Conservation (phyloP, 805 yeast species). For the Candida vaughaniae region DNA sequence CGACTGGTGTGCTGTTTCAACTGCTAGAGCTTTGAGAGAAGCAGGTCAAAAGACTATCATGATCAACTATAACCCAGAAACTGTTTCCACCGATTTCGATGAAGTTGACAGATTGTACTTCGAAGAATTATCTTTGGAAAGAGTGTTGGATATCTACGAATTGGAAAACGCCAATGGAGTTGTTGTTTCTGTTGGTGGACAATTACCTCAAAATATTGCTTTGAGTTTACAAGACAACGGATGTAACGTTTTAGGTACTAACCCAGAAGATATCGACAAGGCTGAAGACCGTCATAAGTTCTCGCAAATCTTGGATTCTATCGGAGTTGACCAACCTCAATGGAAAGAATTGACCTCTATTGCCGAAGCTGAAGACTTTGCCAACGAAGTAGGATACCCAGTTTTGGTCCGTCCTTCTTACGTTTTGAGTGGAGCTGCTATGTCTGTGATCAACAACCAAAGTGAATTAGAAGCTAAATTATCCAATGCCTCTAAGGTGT, state of each 20-base stretch:
- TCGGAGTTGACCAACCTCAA: slow-evolving; percentile 93
- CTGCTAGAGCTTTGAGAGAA: slow-evolving; percentile 90
- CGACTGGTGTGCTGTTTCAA: slow-evolving; percentile 98
- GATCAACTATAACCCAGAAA: slow-evolving; percentile 98
- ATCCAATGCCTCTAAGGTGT: slow-evolving; percentile 85
- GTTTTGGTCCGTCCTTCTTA: slow-evolving; percentile 97
- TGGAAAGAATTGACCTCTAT: slow-evolving; percentile 94
- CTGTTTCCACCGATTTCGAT: slow-evolving; percentile 98
- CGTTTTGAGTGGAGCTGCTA: slow-evolving; percentile 97
- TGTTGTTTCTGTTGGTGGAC: slow-evolving; percentile 97
- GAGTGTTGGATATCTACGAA: slow-evolving; percentile 96
- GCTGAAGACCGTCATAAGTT: slow-evolving; percentile 99
- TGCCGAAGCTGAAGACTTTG: slow-evolving; percentile 81
- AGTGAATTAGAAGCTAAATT: slow-evolving; percentile 79
- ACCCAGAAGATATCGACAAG: slow-evolving; percentile 91
- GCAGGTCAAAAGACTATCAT: slow-evolving; percentile 87
- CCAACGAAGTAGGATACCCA: slow-evolving; percentile 86
- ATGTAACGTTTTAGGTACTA: slow-evolving; percentile 88
- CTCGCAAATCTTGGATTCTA: slow-evolving; percentile 88
- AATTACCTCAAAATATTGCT: slow-evolving; percentile 96
- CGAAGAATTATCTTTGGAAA: slow-evolving; percentile 91
- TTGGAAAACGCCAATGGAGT: slow-evolving; percentile 87
- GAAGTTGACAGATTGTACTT: slow-evolving; percentile 97
- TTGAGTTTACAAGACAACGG: slow-evolving; percentile 75
- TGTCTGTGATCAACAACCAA: slow-evolving; percentile 85